Evolutionary conservation across 2,329 filamentous ascomycete species (phyloP).

Genomic region (Botrytis fragariae): DNA sequence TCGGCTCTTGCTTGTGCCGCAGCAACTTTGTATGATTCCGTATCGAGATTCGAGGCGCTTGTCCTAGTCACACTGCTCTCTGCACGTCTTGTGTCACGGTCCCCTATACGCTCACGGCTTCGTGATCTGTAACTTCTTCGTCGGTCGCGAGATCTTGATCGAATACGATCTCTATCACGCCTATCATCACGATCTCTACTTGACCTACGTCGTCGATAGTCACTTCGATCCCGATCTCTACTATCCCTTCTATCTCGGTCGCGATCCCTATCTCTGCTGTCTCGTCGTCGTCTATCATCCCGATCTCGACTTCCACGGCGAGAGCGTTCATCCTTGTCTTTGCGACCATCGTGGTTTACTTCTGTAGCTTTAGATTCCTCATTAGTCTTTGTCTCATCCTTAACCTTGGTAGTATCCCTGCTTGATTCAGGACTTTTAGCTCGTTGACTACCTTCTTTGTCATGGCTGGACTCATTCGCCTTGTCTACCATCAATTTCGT

Average conservation of each 20-base stretch:
- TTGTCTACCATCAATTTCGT: slow-evolving; percentile 20
- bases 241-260: slow-evolving; percentile 34
- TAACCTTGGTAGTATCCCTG: background rate
- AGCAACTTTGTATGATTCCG: slow-evolving; percentile 51
- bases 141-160: slow-evolving; percentile 28
- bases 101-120: slow-evolving; percentile 30
- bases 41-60: slow-evolving; percentile 17
- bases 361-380: slow-evolving; percentile 9
- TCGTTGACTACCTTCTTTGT: slow-evolving; percentile 23
- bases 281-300: slow-evolving; percentile 23
- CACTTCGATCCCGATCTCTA: slow-evolving; percentile 29
- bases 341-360: slow-evolving; percentile 7
- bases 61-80: slow-evolving; percentile 19
- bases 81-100: slow-evolving; percentile 27
- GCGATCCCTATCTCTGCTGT: slow-evolving; percentile 23
- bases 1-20: slow-evolving; percentile 64
- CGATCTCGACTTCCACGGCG: slow-evolving; percentile 17
- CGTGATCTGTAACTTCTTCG: slow-evolving; percentile 31
- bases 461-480: slow-evolving; percentile 20
- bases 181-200: slow-evolving; percentile 38
- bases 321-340: slow-evolving; percentile 23
- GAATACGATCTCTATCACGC: slow-evolving; percentile 25
- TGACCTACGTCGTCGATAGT: slow-evolving; percentile 32
- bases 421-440: slow-evolving; percentile 8
- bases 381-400: slow-evolving; percentile 8